These are phyloP conservation scores for Venturia nashicola DNA, from an alignment of 2,329 filamentous ascomycete species.

Conservation along the genomic window DNA sequence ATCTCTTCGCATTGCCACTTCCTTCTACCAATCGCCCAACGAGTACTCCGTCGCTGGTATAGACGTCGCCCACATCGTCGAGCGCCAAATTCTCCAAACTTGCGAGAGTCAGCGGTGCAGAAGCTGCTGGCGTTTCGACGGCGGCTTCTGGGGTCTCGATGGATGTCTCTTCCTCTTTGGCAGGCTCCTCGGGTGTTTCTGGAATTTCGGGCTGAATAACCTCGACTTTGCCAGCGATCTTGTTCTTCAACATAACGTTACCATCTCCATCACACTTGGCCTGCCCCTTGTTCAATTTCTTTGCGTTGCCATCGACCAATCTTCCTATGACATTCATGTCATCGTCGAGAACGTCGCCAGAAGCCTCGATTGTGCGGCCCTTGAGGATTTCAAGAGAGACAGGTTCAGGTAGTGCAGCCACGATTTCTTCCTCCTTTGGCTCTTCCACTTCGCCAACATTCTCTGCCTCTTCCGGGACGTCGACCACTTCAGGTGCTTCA, in stretches of 20 bases:
- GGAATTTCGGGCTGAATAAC: not conserved
- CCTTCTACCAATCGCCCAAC: conserved; percentile 38
- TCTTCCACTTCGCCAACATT: not conserved
- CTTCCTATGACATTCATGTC: conserved; percentile 12
- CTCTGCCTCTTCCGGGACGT: conserved; percentile 20
- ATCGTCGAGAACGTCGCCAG: conserved; percentile 41
- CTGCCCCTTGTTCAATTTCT: conserved; percentile 34
- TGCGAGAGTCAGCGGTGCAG: conserved; percentile 24
- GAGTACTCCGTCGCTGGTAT: conserved; percentile 32
- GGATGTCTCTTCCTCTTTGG: not conserved
- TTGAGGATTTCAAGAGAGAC: conserved; percentile 37
- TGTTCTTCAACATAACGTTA: conserved; percentile 30
- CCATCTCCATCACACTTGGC: conserved; percentile 38
- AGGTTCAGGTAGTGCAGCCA: conserved; percentile 17
- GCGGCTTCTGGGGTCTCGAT: not conserved
- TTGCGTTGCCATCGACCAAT: conserved; percentile 7
- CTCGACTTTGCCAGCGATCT: not conserved
- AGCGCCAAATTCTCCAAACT: conserved; percentile 35
- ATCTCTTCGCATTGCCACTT: conserved; percentile 36
- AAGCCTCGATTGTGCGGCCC: conserved; percentile 46
- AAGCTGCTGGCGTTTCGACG: conserved; percentile 24
- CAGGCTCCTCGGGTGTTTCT: not conserved
- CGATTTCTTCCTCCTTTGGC: conserved; percentile 12
- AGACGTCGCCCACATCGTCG: conserved; percentile 38
- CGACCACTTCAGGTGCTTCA: not conserved